Evolutionary conservation across 2,329 filamentous ascomycete genomes (phyloP).

Genomic region (Fusarium caatingaense): DNA sequence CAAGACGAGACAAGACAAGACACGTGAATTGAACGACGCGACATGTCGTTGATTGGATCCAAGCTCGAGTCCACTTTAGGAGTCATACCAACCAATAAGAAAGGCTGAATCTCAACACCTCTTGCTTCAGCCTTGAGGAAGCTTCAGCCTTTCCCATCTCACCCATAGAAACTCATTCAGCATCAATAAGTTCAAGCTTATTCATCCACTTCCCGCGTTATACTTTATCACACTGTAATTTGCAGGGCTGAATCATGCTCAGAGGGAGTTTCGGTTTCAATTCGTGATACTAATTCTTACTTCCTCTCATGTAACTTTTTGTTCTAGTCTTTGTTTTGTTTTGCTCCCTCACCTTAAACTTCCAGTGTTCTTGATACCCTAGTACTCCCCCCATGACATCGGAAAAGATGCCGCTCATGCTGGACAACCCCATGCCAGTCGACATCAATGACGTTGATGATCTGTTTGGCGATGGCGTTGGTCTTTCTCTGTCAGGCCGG

Average conservation of each 20-base stretch:
- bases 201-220: slow-evolving; percentile 17
- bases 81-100: slow-evolving; percentile 28
- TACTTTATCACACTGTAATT: slow-evolving; percentile 17
- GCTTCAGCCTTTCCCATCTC: slow-evolving; percentile 40
- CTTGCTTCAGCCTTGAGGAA: slow-evolving; percentile 37
- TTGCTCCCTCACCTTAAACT: slow-evolving; percentile 6
- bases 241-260: slow-evolving; percentile 24
- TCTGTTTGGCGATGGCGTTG: slow-evolving; percentile 78
- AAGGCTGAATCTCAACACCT: slow-evolving; percentile 2
- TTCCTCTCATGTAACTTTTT: slow-evolving; percentile 24
- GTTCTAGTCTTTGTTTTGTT: slow-evolving; percentile 1
- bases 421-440: slow-evolving; percentile 59
- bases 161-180: slow-evolving; percentile 14
- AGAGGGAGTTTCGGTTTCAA: not conserved
- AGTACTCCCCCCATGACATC: slow-evolving; percentile 48
- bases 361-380: slow-evolving; percentile 35
- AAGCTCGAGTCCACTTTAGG: slow-evolving; percentile 27
- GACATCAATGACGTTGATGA: slow-evolving; percentile 74
- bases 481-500: slow-evolving; percentile 64
- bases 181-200: slow-evolving; percentile 8
- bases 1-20: not conserved
- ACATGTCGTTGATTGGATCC: slow-evolving; percentile 22
- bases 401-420: slow-evolving; percentile 58
- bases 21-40: slow-evolving; percentile 14
- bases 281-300: not conserved